Percentiles rank a stretch among this genome's conserved stretches.
Conservation (phyloP, 805 yeast genomes). For the Saturnispora saitoi region DNA sequence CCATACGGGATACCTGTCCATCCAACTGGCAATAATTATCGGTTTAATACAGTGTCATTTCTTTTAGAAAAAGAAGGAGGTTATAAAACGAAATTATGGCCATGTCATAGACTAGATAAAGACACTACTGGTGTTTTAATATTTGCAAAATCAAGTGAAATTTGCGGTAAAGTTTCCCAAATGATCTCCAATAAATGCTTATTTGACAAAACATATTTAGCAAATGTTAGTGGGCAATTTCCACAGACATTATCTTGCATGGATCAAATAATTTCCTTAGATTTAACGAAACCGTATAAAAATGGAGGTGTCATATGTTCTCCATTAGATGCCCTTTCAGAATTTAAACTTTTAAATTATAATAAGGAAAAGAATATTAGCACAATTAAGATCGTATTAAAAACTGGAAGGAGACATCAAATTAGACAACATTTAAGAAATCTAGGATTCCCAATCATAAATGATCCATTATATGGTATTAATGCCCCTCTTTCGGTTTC, state of each 20-base stretch:
- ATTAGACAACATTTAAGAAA: slow-evolving; percentile 44
- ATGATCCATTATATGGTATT: slow-evolving; percentile 26
- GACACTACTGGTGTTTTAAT: slow-evolving; percentile 42
- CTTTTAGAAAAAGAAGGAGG: slow-evolving; percentile 31
- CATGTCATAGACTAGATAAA: slow-evolving; percentile 43
- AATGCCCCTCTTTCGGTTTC: slow-evolving; percentile 8
- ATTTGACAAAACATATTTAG: slow-evolving; percentile 34
- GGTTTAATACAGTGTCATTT: slow-evolving; percentile 36
- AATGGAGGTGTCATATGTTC: slow-evolving; percentile 16
- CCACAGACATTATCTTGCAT: slow-evolving; percentile 25
- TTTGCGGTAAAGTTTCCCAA: slow-evolving; percentile 3
- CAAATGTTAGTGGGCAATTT: slow-evolving; percentile 34
- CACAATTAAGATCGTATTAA: slow-evolving; percentile 35
- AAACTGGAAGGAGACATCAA: slow-evolving; percentile 46
- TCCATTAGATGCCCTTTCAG: slow-evolving; percentile 15
- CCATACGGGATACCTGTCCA: slow-evolving; percentile 50
- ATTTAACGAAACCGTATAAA: slow-evolving; percentile 18
- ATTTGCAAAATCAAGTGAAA: slow-evolving; percentile 29
- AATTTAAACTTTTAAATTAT: slow-evolving; percentile 21
- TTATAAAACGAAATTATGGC: slow-evolving; percentile 12
- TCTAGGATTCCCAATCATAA: slow-evolving; percentile 28
- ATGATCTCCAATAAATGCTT: slow-evolving; percentile 8
- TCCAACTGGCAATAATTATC: slow-evolving; percentile 36
- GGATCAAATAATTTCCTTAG: slow-evolving; percentile 25
- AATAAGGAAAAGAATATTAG: slow-evolving; percentile 25